phyloP scores from a whole-genome alignment of 2,329 filamentous ascomycete genomes.

The Fusarium tjaetaba region DNA sequence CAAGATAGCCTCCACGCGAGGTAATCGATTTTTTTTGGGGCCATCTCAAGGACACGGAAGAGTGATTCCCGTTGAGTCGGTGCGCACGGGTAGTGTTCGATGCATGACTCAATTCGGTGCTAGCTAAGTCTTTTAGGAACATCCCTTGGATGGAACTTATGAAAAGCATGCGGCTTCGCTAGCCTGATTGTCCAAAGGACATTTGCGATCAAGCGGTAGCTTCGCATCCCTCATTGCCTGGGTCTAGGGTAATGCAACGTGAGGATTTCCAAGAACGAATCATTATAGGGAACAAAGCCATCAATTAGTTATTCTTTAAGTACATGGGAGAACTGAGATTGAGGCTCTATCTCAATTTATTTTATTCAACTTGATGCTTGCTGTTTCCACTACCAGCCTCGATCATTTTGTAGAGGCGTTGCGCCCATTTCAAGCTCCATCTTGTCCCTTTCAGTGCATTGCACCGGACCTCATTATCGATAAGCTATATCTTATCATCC shows the following conservation, averaged over 20 bases:
- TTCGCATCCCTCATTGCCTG: fast-evolving
- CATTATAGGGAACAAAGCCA: too few relatives aligned
- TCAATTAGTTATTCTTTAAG: fast-evolving
- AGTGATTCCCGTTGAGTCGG: background rate
- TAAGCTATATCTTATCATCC: background rate
- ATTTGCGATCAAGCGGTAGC: background rate
- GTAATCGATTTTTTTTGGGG: fast-evolving
- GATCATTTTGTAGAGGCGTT: fast-evolving
- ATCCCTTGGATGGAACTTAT: too few relatives aligned
- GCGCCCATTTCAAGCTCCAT: fast-evolving
- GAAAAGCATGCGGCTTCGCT: fast-evolving
- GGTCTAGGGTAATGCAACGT: background rate
- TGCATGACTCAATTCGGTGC: background rate
- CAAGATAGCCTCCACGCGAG: background rate
- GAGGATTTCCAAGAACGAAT: fast-evolving
- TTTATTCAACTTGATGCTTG: fast-evolving
- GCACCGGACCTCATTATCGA: background rate
- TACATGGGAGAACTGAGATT: fast-evolving
- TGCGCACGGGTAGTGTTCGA: background rate
- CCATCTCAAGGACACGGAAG: too few relatives aligned
- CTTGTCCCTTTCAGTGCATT: too few relatives aligned
- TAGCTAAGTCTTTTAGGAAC: fast-evolving
- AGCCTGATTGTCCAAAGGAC: background rate
- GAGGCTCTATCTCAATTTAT: too few relatives aligned
- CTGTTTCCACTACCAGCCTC: fast-evolving